Evolutionary conservation across 345 rosid genomes (phyloP).

Genomic region (Lagerstroemia speciosa): DNA sequence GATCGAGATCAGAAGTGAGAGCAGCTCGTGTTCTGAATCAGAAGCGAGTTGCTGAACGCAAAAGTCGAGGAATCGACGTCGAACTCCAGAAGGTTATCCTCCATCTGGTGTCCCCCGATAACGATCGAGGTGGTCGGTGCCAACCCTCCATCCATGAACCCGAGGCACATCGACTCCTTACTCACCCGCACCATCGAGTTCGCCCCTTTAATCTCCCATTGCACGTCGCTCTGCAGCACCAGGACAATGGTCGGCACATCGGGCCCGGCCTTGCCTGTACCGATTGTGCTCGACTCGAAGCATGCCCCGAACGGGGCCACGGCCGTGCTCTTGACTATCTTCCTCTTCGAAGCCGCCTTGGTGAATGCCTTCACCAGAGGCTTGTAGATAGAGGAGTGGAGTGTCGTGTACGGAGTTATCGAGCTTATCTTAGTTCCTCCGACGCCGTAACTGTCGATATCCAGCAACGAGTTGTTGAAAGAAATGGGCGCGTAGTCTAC

Average conservation of each 20-base stretch:
- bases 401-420: constrained; percentile 17
- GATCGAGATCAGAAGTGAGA: constrained; percentile 14
- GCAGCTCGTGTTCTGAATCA: constrained; percentile 20
- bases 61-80: constrained; percentile 25
- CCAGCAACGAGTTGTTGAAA: constrained; percentile 20
- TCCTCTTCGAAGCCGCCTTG: constrained; percentile 3
- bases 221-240: constrained; percentile 15
- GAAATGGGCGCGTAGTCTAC: constrained; percentile 11
- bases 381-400: constrained; percentile 36
- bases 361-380: constrained; percentile 22
- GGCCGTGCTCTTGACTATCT: constrained; percentile 1
- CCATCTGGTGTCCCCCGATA: constrained; percentile 31
- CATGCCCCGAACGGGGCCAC: constrained; percentile 19
- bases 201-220: constrained; percentile 29
- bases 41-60: constrained; percentile 33
- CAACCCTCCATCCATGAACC: constrained; percentile 28
- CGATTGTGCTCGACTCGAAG: neutral
- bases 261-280: constrained; percentile 11
- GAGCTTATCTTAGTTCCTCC: constrained; percentile 52
- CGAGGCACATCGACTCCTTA: constrained; percentile 17
- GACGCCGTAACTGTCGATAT: constrained; percentile 15
- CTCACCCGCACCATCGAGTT: constrained; percentile 30
- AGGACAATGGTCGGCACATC: constrained; percentile 23
- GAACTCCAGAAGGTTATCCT: constrained; percentile 27
- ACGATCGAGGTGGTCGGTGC: constrained; percentile 19